Percentiles rank a stretch among this genome's conserved stretches.
Conservation (phyloP, 805 yeast species). For the Saturnispora sanitii region DNA sequence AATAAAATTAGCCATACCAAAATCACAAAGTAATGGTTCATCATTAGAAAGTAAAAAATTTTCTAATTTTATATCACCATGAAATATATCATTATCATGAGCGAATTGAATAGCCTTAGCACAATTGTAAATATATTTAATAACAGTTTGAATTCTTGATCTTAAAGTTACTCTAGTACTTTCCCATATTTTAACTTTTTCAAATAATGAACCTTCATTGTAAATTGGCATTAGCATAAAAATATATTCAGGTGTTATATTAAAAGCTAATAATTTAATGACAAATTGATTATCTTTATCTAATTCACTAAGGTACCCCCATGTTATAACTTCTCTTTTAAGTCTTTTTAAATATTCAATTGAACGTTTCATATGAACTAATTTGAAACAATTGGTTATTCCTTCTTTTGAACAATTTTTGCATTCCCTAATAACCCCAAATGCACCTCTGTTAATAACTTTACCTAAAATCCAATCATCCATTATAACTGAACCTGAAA, state of each 20-base stretch:
- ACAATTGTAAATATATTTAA: constrained; percentile 42
- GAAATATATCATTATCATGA: constrained; percentile 56
- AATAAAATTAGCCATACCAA: constrained; percentile 58
- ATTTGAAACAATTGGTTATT: constrained; percentile 23
- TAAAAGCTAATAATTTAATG: constrained; percentile 50
- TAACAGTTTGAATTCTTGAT: constrained; percentile 18
- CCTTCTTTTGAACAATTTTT: constrained; percentile 11
- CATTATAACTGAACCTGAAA: constrained; percentile 58
- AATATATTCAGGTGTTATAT: constrained; percentile 46
- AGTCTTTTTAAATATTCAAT: constrained; percentile 45
- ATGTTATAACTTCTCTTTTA: constrained; percentile 60
- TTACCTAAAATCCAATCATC: constrained; percentile 50
- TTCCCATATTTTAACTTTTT: constrained; percentile 63
- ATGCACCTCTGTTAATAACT: constrained; percentile 80
- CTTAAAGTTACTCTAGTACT: constrained; percentile 9
- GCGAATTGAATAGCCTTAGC: constrained; percentile 51
- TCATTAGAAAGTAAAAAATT: constrained; percentile 55
- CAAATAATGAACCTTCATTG: constrained; percentile 74
- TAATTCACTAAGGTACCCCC: constrained; percentile 36
- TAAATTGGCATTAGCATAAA: constrained; percentile 66
- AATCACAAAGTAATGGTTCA: constrained; percentile 65
- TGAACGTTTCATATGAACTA: constrained; percentile 29
- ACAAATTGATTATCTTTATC: constrained; percentile 47
- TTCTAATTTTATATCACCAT: constrained; percentile 78
- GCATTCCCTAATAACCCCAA: constrained; percentile 61